Evolutionary conservation across 192 early-diverging fungal species (phyloP).

Genomic region (Backusella tuberculispora): DNA sequence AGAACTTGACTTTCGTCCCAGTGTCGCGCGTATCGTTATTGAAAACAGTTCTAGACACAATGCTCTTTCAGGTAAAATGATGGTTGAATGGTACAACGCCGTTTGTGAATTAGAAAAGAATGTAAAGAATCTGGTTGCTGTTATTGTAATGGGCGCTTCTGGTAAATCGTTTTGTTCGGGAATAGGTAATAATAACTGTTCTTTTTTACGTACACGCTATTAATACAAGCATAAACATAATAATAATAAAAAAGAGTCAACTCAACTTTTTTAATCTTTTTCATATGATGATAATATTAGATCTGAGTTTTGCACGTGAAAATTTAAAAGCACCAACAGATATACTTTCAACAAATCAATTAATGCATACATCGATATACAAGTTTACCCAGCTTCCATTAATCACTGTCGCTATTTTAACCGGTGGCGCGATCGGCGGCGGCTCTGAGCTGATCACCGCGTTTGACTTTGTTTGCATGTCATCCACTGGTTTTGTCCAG

Average conservation of each 20-base stretch:
- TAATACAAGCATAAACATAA: not conserved
- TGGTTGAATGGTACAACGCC: constrained; percentile 59
- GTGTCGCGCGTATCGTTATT: constrained; percentile 49
- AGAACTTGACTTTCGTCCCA: constrained; percentile 39
- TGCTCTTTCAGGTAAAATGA: constrained; percentile 64
- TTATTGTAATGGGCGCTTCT: constrained; percentile 47
- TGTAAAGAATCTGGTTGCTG: constrained; percentile 37
- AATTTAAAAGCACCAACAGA: constrained; percentile 45
- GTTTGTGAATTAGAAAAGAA: constrained; percentile 51
- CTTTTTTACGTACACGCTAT: not conserved
- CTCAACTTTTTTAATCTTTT: not conserved
- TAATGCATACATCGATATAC: constrained; percentile 67
- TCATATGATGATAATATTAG: constrained; percentile 32
- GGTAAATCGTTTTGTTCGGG: constrained; percentile 54
- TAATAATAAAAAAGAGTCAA: not conserved
- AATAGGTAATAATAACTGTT: constrained; percentile 39
- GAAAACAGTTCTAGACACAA: constrained; percentile 55
- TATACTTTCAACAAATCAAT: constrained; percentile 48
- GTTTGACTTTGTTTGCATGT: constrained; percentile 62
- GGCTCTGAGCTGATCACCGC: constrained; percentile 66
- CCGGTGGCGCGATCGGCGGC: constrained; percentile 68
- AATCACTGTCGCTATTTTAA: constrained; percentile 62
- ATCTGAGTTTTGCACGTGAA: constrained; percentile 53
- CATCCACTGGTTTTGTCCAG: constrained; percentile 18
- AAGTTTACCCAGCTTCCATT: constrained; percentile 57